A percentile compares a stretch with the other conserved stretches of the same genome.
phyloP scores from a whole-genome alignment of 2,329 filamentous ascomycete genomes.

The Trichoderma hamatum region DNA sequence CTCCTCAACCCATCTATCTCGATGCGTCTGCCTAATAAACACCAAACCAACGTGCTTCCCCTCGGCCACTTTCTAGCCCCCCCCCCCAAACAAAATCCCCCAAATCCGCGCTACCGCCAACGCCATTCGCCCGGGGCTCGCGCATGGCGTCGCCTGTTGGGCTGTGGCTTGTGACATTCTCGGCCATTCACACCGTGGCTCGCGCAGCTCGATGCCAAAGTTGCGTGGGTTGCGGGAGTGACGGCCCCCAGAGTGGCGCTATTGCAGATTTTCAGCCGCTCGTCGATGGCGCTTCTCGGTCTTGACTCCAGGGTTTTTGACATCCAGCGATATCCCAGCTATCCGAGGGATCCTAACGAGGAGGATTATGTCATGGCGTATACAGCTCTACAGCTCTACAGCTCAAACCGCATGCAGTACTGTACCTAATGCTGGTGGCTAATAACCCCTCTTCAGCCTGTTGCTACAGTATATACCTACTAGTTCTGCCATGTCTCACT shows the following conservation, averaged over 20 bases:
- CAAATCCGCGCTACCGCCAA: not conserved
- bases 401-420: not conserved
- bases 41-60: not conserved
- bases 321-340: not conserved
- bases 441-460: not conserved
- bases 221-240: constrained; percentile 7
- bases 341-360: not conserved
- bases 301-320: not conserved
- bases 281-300: not conserved
- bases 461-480: not conserved
- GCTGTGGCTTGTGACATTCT: constrained; percentile 6
- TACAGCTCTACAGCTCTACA: no score
- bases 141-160: constrained; percentile 1
- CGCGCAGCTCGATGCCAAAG: not conserved
- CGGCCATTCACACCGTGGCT: constrained; percentile 7
- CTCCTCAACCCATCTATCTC: not conserved
- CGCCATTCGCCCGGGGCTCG: constrained; percentile 15
- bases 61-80: not conserved
- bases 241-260: constrained; percentile 9
- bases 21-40: not conserved
- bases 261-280: not conserved
- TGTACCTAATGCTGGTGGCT: not conserved
- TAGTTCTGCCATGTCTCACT: no score
- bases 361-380: not conserved
- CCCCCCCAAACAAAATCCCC: not conserved